Percentiles rank a stretch among this genome's conserved stretches.
Evolutionary conservation across 2,329 filamentous ascomycete genomes (phyloP).

Genomic region (Fusarium miscanthi): DNA sequence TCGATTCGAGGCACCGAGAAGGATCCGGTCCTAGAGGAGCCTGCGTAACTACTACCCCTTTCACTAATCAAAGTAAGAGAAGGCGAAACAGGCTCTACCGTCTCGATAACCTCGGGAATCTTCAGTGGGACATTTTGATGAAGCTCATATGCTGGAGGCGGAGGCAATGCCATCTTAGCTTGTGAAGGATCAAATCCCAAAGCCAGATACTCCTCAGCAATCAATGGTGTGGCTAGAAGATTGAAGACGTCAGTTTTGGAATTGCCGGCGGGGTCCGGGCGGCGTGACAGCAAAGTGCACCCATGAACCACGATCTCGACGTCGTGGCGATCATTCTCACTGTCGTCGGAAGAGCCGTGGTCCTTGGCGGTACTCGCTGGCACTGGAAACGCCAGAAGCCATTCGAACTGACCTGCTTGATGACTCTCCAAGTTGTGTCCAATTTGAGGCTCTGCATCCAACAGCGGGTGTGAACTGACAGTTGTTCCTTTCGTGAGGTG

Average conservation of each 20-base stretch:
- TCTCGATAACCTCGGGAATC: constrained; percentile 45
- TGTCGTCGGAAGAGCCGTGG: constrained; percentile 23
- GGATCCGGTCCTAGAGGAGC: constrained; percentile 47
- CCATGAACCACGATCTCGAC: constrained; percentile 56
- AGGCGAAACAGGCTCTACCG: constrained; percentile 50
- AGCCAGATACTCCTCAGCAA: constrained; percentile 37
- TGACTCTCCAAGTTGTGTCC: constrained; percentile 55
- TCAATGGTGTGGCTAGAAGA: constrained; percentile 60
- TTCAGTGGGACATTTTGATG: constrained; percentile 43
- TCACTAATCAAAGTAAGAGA: constrained; percentile 48
- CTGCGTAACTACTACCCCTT: constrained; percentile 49
- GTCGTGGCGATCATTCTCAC: constrained; percentile 13
- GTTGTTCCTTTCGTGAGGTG: constrained; percentile 21
- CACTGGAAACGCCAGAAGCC: constrained; percentile 56
- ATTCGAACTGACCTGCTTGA: constrained; percentile 63
- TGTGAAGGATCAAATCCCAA: constrained; percentile 31
- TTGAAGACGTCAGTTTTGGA: constrained; percentile 54
- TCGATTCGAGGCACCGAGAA: constrained; percentile 65
- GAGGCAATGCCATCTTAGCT: constrained; percentile 41
- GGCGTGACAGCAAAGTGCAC: constrained; percentile 63
- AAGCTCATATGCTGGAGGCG: constrained; percentile 42
- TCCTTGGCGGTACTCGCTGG: constrained; percentile 41
- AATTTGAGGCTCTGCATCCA: constrained; percentile 38
- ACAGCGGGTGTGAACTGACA: constrained; percentile 40
- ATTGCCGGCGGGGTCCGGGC: constrained; percentile 40